Evolutionary conservation across 2,329 filamentous ascomycete species (phyloP).

Genomic region (Penicillium corylophilum): DNA sequence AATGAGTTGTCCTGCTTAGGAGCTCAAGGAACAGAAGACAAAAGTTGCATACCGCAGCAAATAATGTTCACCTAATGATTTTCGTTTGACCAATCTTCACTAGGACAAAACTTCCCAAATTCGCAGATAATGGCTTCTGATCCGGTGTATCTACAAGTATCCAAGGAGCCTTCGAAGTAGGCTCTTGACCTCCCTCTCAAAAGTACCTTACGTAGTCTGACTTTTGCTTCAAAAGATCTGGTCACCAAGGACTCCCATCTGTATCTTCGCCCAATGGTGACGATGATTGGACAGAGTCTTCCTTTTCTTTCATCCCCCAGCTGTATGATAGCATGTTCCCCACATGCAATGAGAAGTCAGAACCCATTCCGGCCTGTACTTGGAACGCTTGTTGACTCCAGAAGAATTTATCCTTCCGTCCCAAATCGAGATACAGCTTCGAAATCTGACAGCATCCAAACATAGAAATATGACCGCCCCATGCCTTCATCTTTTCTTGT

Average conservation of each 20-base stretch:
- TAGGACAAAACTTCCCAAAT: too few species aligned
- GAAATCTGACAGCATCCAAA: slow-evolving; percentile 2
- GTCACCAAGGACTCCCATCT: not conserved
- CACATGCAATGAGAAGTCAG: not conserved
- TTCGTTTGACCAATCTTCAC: too few species aligned
- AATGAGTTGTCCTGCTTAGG: too few species aligned
- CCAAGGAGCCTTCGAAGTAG: not conserved
- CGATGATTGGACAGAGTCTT: not conserved
- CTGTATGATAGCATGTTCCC: not conserved
- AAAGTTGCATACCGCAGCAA: too few species aligned
- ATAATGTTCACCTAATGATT: too few species aligned
- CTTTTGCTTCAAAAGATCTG: too few species aligned
- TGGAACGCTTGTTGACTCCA: not conserved
- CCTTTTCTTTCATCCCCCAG: not conserved
- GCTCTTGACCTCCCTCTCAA: too few species aligned
- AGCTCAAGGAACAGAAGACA: too few species aligned
- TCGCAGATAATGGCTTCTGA: too few species aligned
- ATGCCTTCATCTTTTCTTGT: slow-evolving; percentile 1
- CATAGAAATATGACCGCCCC: slow-evolving; percentile 1
- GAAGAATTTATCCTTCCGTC: slow-evolving; percentile 1
- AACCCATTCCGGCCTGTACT: not conserved
- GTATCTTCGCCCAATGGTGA: not conserved
- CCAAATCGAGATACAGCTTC: slow-evolving; percentile 6
- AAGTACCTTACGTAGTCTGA: too few species aligned
- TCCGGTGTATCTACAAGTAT: too few species aligned